Evolutionary conservation across 164 flowering plant species (phyloP).

Genomic region (Taxillus chinensis): DNA sequence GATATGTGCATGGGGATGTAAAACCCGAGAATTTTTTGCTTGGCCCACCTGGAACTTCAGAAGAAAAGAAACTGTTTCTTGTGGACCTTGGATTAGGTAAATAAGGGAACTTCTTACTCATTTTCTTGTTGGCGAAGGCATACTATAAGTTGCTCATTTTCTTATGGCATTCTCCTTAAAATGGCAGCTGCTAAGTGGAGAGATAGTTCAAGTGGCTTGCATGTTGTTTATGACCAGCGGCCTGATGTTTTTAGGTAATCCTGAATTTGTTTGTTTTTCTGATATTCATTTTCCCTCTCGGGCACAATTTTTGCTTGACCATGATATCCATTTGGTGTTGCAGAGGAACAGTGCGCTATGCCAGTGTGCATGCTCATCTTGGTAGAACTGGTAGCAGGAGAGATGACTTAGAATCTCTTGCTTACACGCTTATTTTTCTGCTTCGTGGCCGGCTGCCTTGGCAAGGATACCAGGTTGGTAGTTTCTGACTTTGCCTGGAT

Average conservation of each 20-base stretch:
- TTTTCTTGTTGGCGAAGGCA: too few relatives aligned
- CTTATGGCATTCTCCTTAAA: background rate
- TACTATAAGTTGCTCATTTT: background rate
- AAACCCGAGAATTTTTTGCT: conserved; percentile 96
- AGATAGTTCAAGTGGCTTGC: conserved; percentile 60
- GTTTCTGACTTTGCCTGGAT: background rate
- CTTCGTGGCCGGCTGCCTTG: conserved; percentile 89
- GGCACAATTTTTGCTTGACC: background rate
- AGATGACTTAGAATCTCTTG: conserved; percentile 96
- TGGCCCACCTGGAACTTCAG: conserved; percentile 74
- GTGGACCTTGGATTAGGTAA: conserved; percentile 95
- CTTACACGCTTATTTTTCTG: conserved; percentile 86
- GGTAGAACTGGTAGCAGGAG: conserved; percentile 94
- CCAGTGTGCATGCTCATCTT: conserved; percentile 97
- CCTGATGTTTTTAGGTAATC: conserved; percentile 86
- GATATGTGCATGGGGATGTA: conserved; percentile 95
- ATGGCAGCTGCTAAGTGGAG: conserved; percentile 77
- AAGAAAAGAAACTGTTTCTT: conserved; percentile 80
- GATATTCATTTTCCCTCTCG: background rate
- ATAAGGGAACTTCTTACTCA: too few relatives aligned
- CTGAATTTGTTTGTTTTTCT: background rate
- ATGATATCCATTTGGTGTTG: conserved; percentile 6
- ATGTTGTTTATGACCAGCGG: conserved; percentile 90
- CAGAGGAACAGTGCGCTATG: conserved; percentile 99
- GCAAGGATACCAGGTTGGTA: conserved; percentile 91